Evolutionary conservation across 805 yeast genomes (phyloP).

Genomic region (Lipomyces spencermartinsiae): DNA sequence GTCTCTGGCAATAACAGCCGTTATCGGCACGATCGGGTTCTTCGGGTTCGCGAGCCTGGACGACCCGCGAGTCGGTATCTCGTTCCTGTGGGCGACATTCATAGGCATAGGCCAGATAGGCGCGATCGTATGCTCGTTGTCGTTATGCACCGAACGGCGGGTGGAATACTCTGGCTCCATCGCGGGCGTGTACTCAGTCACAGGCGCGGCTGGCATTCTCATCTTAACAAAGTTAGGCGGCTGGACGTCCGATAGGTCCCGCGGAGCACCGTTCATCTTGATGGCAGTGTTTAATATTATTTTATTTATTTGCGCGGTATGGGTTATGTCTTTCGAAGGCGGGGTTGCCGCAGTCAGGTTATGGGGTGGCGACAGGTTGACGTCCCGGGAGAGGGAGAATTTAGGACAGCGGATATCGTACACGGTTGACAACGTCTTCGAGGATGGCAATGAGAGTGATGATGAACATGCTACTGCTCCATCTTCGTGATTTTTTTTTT

Average conservation of each 20-base stretch:
- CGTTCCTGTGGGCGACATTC: slow-evolving; percentile 51
- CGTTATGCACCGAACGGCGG: slow-evolving; percentile 58
- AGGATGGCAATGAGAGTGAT: slow-evolving; percentile 16
- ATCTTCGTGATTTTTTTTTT: neutral
- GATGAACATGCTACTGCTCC: slow-evolving; percentile 17
- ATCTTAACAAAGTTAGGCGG: slow-evolving; percentile 69
- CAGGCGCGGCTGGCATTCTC: slow-evolving; percentile 72
- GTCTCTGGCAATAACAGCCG: slow-evolving; percentile 50
- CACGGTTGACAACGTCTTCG: slow-evolving; percentile 11
- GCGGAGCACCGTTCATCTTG: slow-evolving; percentile 64
- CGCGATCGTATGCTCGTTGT: slow-evolving; percentile 66
- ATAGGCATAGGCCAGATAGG: slow-evolving; percentile 70
- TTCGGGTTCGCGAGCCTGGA: slow-evolving; percentile 47
- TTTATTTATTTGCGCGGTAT: slow-evolving; percentile 25
- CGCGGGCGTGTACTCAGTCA: slow-evolving; percentile 70
- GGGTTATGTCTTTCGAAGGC: slow-evolving; percentile 25
- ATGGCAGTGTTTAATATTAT: slow-evolving; percentile 53
- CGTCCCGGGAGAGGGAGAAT: slow-evolving; percentile 23
- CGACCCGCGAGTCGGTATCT: slow-evolving; percentile 48
- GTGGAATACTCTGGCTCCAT: slow-evolving; percentile 64
- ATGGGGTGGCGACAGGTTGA: slow-evolving; percentile 21
- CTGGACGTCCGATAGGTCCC: slow-evolving; percentile 60
- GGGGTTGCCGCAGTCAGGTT: slow-evolving; percentile 14
- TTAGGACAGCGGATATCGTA: slow-evolving; percentile 23
- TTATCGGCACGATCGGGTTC: slow-evolving; percentile 55